Evolutionary conservation across 208 protist genomes (phyloP).

Genomic region (Kentomonas sorsogonicus): DNA sequence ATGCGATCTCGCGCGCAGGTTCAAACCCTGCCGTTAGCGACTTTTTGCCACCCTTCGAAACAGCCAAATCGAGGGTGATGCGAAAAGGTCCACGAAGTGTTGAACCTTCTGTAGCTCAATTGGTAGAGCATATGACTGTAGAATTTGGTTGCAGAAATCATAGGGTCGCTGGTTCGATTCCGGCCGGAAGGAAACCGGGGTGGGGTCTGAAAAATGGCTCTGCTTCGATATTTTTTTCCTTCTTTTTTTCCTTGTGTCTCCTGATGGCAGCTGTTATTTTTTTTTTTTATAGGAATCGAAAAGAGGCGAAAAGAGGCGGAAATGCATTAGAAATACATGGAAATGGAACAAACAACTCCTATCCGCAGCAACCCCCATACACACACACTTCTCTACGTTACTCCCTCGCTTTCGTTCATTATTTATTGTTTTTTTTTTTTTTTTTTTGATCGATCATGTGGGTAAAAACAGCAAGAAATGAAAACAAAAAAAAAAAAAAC

Average conservation of each 20-base stretch:
- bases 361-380: background rate
- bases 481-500: no score
- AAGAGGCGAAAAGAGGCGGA: constrained; percentile 4
- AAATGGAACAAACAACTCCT: background rate
- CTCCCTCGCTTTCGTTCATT: background rate
- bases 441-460: constrained; percentile 1
- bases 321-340: background rate
- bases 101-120: constrained; percentile 31
- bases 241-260: constrained; percentile 13
- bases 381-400: background rate
- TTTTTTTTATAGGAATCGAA: background rate
- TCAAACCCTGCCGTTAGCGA: constrained; percentile 78
- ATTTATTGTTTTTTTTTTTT: background rate
- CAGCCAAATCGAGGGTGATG: background rate
- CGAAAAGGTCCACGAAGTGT: background rate
- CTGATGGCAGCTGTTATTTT: background rate
- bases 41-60: constrained; percentile 17
- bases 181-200: constrained; percentile 32
- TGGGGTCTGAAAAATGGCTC: background rate
- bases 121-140: constrained; percentile 38
- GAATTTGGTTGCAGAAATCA: constrained; percentile 29
- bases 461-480: background rate
- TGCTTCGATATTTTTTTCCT: background rate
- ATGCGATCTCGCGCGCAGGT: constrained; percentile 88
- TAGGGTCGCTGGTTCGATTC: constrained; percentile 67